Conservation (phyloP, 495 filamentous ascomycete species). For the Tuber magnatum region DNA sequence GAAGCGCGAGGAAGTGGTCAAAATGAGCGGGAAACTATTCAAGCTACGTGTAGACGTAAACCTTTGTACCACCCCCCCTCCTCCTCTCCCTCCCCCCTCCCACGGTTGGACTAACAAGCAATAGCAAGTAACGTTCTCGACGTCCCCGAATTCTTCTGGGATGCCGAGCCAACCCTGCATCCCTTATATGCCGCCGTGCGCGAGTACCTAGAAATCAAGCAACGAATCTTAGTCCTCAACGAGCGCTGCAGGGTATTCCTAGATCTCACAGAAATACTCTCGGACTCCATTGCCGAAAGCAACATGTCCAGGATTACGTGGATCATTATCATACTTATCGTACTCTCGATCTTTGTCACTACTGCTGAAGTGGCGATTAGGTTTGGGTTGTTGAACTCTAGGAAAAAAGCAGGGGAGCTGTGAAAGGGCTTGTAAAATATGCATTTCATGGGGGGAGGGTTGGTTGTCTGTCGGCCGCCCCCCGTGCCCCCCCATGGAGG, state of each 20-base stretch:
- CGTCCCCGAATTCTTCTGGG: slow-evolving; percentile 98
- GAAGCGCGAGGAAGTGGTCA: slow-evolving; percentile 84
- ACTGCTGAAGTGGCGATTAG: slow-evolving; percentile 79
- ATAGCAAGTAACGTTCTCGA: slow-evolving; percentile 93
- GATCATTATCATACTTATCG: slow-evolving; percentile 94
- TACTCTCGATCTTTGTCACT: slow-evolving; percentile 84
- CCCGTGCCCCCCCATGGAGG: background rate
- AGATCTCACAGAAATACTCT: slow-evolving; percentile 90
- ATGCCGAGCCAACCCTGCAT: slow-evolving; percentile 86
- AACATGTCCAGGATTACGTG: slow-evolving; percentile 92
- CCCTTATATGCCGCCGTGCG: slow-evolving; percentile 90
- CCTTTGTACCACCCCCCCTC: slow-evolving; percentile 65
- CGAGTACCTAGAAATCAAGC: slow-evolving; percentile 96
- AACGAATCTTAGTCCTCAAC: slow-evolving; percentile 88
- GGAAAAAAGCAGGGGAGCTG: slow-evolving; percentile 43
- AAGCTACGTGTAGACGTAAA: slow-evolving; percentile 95
- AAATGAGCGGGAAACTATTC: slow-evolving; percentile 82
- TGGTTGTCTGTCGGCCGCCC: background rate
- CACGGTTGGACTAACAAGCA: slow-evolving; percentile 3
- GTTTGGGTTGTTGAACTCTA: slow-evolving; percentile 63
- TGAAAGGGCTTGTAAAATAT: background rate
- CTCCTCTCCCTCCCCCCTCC: background rate
- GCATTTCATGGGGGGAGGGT: background rate
- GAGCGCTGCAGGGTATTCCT: slow-evolving; percentile 95
- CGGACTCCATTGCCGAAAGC: slow-evolving; percentile 82